phyloP scores from a whole-genome alignment of 345 rosid genomes.

The Eutrema yunnanense region DNA sequence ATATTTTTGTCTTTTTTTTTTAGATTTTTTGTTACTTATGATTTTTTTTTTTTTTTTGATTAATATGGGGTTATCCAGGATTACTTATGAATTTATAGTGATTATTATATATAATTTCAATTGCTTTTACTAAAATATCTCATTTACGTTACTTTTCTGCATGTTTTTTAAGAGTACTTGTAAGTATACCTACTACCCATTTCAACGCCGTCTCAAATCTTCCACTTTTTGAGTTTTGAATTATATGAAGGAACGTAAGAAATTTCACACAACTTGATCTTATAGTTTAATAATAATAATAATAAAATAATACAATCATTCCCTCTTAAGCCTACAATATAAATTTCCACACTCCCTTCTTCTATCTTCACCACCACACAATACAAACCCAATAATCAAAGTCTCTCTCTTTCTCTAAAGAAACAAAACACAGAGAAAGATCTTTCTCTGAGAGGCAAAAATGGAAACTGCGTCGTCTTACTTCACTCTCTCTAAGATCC shows the following conservation, averaged over 20 bases:
- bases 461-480: slow-evolving; percentile 7
- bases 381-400: slow-evolving; percentile 6
- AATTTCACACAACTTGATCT: neutral
- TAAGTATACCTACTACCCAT: neutral
- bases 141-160: neutral
- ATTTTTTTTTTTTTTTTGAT: too few relatives aligned
- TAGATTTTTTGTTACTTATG: neutral
- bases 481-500: slow-evolving; percentile 1
- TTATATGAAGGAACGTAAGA: slow-evolving; percentile 10
- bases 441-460: neutral
- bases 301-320: neutral
- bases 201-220: slow-evolving; percentile 11
- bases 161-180: neutral
- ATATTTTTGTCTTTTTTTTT: neutral
- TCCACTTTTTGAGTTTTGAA: neutral
- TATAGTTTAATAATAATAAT: neutral
- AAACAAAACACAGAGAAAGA: neutral
- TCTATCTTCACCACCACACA: slow-evolving; percentile 2
- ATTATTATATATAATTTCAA: neutral
- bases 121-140: neutral
- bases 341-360: slow-evolving; percentile 5
- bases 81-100: neutral
- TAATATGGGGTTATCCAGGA: too few relatives aligned
- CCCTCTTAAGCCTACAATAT: neutral
- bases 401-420: neutral